Conservation (phyloP, 768 basidiomycete species). For the Hydnum rufescens region DNA sequence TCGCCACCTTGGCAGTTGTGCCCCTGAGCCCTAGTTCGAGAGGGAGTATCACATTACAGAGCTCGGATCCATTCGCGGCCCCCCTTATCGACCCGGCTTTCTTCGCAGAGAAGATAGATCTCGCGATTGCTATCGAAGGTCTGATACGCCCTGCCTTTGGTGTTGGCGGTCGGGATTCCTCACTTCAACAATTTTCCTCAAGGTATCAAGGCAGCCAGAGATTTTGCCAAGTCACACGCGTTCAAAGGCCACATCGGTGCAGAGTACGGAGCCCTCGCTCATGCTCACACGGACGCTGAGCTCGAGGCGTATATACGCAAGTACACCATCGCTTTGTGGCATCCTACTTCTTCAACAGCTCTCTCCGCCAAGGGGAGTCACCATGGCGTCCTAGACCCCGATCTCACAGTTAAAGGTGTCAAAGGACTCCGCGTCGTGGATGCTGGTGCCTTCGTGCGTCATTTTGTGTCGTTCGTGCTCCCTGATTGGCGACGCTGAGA, state of each 20-base stretch:
- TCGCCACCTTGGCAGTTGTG: not conserved
- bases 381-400: constrained; percentile 25
- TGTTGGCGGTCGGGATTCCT: not conserved
- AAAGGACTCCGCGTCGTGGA: constrained; percentile 27
- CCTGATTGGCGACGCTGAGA: not conserved
- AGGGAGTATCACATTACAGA: not conserved
- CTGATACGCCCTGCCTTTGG: not conserved
- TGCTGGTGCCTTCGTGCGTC: constrained; percentile 19
- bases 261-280: not conserved
- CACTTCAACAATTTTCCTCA: not conserved
- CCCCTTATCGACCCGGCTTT: not conserved
- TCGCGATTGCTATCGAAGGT: not conserved
- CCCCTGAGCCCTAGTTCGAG: not conserved
- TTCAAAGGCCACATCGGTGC: not conserved
- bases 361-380: constrained; percentile 9
- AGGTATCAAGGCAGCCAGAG: not conserved
- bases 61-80: not conserved
- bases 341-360: not conserved
- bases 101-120: not conserved
- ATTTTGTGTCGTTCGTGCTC: not conserved
- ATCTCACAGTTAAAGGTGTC: constrained; percentile 25
- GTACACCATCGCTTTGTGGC: not conserved
- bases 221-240: not conserved
- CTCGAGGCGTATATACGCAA: not conserved
- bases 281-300: not conserved